Percentiles rank a stretch among this genome's conserved stretches.
Evolutionary conservation across 2,329 filamentous ascomycete species (phyloP).

Genomic region (Colletotrichum sidae): DNA sequence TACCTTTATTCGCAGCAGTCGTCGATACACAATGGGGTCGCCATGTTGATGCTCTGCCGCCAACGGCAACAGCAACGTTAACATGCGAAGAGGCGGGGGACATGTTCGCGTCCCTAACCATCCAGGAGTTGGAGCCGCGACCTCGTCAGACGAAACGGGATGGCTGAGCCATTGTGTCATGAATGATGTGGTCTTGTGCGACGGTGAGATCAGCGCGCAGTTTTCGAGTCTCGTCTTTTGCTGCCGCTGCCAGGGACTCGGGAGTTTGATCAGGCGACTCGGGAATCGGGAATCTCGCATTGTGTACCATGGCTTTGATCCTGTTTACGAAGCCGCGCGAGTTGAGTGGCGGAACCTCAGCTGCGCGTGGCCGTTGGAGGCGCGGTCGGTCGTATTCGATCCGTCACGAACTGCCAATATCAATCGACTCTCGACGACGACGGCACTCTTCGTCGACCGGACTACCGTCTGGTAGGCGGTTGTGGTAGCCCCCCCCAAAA

Average conservation of each 20-base stretch:
- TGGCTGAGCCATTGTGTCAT: slow-evolving; percentile 30
- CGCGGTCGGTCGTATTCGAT: slow-evolving; percentile 19
- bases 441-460: neutral
- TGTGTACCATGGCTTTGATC: neutral
- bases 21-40: no score
- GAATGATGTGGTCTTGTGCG: slow-evolving; percentile 28
- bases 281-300: neutral
- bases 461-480: no score
- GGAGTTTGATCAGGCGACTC: slow-evolving; percentile 20
- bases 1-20: no score
- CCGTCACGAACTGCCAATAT: neutral
- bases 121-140: neutral
- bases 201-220: slow-evolving; percentile 30
- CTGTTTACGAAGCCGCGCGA: slow-evolving; percentile 13
- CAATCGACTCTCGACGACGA: neutral
- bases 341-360: slow-evolving; percentile 1
- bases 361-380: slow-evolving; percentile 14
- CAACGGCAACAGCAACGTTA: neutral
- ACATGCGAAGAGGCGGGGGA: neutral
- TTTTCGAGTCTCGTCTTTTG: neutral
- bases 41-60: no score
- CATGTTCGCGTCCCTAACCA: neutral
- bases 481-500: neutral
- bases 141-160: slow-evolving; percentile 20
- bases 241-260: neutral